Conservation (phyloP, 352 stramenopile species). For the Globisporangium radiosum region DNA sequence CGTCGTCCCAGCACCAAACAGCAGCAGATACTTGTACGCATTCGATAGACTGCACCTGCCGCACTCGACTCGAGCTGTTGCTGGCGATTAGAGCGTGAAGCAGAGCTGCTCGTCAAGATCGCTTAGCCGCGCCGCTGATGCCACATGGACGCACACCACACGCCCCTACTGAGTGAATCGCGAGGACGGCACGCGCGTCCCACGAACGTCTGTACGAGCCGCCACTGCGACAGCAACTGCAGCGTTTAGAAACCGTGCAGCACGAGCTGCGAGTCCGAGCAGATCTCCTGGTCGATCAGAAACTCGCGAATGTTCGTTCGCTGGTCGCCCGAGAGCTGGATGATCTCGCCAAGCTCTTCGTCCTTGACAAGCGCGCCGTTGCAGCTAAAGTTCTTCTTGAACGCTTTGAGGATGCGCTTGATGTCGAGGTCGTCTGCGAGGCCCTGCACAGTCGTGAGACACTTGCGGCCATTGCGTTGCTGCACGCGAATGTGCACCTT, state of each 20-base stretch:
- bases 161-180: no score
- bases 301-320: slow-evolving; percentile 99
- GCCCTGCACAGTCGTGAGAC: slow-evolving; percentile 98
- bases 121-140: no score
- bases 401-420: slow-evolving; percentile 99
- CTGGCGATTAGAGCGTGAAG: no score
- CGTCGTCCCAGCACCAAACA: no score
- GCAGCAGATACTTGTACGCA: no score
- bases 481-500: slow-evolving; percentile 99
- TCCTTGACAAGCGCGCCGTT: slow-evolving; percentile 99
- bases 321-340: slow-evolving; percentile 99
- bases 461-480: slow-evolving; percentile 99
- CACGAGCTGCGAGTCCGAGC: slow-evolving; percentile 92
- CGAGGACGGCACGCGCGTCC: no score
- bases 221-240: no score
- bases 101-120: no score
- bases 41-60: no score
- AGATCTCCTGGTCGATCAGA: slow-evolving; percentile 99
- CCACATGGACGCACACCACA: no score
- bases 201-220: no score
- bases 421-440: slow-evolving; percentile 97
- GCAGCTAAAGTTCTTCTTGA: slow-evolving; percentile 99
- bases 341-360: slow-evolving; percentile 96
- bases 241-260: slow-evolving; percentile 96
- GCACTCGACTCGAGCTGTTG: no score